These are phyloP conservation scores for Perkinsus marinus DNA, from an alignment of 169 alveolate genomes.

Conservation along the genomic window DNA sequence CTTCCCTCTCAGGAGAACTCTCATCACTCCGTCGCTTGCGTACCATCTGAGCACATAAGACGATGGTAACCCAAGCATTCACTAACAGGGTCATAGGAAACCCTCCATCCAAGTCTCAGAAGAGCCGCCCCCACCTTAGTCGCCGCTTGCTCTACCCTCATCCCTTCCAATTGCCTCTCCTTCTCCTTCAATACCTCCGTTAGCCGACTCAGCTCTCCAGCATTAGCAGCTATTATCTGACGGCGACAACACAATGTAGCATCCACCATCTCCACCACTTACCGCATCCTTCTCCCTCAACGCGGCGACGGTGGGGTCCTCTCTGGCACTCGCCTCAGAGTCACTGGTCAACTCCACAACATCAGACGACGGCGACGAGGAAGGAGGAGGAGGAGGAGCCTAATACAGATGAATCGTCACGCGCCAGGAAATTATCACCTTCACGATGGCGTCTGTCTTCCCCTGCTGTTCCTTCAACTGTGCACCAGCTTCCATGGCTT, in stretches of 20 bases:
- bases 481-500: neutral
- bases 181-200: neutral
- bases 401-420: neutral
- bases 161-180: neutral
- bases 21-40: neutral
- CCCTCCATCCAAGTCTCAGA: no score
- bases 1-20: neutral
- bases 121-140: neutral
- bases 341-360: neutral
- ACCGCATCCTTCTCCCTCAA: neutral
- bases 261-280: neutral
- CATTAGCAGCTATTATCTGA: neutral
- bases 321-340: neutral
- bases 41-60: neutral
- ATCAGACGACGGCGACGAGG: neutral
- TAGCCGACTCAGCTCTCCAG: neutral
- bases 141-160: neutral
- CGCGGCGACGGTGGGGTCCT: neutral
- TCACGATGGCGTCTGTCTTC: neutral
- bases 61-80: neutral
- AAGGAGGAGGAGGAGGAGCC: neutral
- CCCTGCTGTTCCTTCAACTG: neutral
- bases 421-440: neutral
- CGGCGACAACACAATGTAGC: neutral
- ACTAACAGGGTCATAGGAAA: no score